These are phyloP conservation scores for Rhytidhysteron rufulum DNA, from an alignment of 2,329 filamentous ascomycete genomes.

Conservation along the genomic window DNA sequence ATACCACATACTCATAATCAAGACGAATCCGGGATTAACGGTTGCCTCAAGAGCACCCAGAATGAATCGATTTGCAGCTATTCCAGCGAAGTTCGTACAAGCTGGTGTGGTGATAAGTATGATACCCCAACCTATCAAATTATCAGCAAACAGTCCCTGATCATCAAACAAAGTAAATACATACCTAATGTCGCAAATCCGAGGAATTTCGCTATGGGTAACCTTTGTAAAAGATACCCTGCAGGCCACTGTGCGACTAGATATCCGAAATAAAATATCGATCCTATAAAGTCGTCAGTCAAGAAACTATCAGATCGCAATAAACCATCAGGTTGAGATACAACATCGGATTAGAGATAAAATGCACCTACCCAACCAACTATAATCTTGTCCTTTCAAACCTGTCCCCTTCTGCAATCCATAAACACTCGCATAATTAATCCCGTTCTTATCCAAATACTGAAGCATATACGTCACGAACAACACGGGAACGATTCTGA, in stretches of 20 bases:
- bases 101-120: background rate
- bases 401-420: conserved; percentile 47
- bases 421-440: conserved; percentile 51
- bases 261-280: conserved; percentile 51
- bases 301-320: conserved; percentile 1
- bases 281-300: conserved; percentile 17
- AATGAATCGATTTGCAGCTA: background rate
- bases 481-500: background rate
- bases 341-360: too few species aligned
- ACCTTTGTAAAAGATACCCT: conserved; percentile 42
- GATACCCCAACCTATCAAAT: background rate
- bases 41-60: conserved; percentile 1
- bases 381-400: conserved; percentile 49
- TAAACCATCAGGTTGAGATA: too few species aligned
- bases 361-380: conserved; percentile 43
- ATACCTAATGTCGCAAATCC: conserved; percentile 36
- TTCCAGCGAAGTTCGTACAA: conserved; percentile 1
- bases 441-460: conserved; percentile 31
- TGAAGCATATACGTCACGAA: background rate
- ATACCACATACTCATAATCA: conserved; percentile 1
- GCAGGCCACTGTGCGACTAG: conserved; percentile 44
- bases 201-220: conserved; percentile 46
- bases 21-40: conserved; percentile 1
- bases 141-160: too few species aligned
- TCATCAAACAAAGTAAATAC: too few species aligned